A percentile compares a stretch with the other conserved stretches of the same genome.
Conservation (phyloP, 2,329 filamentous ascomycete genomes). For the Epichloe sylvatica region DNA sequence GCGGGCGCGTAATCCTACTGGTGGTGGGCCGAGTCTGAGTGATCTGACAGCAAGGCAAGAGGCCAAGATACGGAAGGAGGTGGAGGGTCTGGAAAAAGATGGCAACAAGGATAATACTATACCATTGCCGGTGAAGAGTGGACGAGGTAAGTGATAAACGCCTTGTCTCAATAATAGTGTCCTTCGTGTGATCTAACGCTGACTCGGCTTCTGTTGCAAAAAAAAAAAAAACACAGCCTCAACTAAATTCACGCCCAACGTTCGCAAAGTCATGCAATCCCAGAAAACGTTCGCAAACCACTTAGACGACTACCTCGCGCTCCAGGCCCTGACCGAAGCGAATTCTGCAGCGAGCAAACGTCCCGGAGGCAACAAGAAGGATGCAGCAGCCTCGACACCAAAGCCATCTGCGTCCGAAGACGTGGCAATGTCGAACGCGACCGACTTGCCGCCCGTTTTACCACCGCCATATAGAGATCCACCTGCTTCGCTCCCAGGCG, state of each 20-base stretch:
- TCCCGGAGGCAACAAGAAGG: conserved; percentile 14
- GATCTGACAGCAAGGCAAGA: conserved; percentile 73
- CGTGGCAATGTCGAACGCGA: conserved; percentile 14
- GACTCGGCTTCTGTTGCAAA: background rate
- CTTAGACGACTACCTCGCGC: conserved; percentile 63
- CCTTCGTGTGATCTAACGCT: background rate
- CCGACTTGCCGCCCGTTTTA: conserved; percentile 18
- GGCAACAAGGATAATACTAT: conserved; percentile 61
- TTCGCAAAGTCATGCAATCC: conserved; percentile 63
- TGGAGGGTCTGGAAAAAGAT: conserved; percentile 72
- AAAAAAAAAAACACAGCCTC: conserved; percentile 18
- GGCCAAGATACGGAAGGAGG: conserved; percentile 64
- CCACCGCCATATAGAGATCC: conserved; percentile 19
- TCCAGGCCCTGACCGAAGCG: conserved; percentile 32
- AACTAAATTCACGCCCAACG: conserved; percentile 51
- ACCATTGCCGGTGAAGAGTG: conserved; percentile 45
- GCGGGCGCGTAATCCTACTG: conserved; percentile 48
- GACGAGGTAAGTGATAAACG: conserved; percentile 21
- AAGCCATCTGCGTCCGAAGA: conserved; percentile 13
- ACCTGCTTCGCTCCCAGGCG: conserved; percentile 30
- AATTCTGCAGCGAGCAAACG: conserved; percentile 19
- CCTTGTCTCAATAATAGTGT: background rate
- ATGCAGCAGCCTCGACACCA: conserved; percentile 10
- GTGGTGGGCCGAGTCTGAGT: conserved; percentile 33
- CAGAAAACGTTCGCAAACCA: conserved; percentile 77